These are phyloP conservation scores for Plasmodium vinckei DNA, from an alignment of 169 alveolate genomes.

Conservation along the genomic window DNA sequence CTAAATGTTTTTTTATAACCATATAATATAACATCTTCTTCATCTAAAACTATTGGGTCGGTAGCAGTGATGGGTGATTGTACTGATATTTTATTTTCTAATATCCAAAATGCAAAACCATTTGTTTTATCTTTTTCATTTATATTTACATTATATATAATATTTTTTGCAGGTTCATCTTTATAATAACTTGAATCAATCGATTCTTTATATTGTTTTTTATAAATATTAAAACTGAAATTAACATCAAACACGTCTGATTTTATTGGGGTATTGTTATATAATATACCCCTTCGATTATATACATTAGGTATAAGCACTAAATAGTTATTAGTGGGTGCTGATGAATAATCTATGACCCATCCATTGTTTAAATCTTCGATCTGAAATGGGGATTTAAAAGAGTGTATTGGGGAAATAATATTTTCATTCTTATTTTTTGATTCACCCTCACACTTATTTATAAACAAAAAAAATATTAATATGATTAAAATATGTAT, in stretches of 20 bases:
- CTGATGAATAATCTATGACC: constrained; percentile 33
- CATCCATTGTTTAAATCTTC: constrained; percentile 50
- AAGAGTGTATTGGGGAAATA: constrained; percentile 28
- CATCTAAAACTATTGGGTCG: background rate
- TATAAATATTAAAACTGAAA: constrained; percentile 22
- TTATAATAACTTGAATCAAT: constrained; percentile 43
- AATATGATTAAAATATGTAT: background rate
- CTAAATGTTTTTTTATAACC: constrained; percentile 49
- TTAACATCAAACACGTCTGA: constrained; percentile 31
- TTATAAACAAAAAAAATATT: background rate
- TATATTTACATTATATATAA: constrained; percentile 9
- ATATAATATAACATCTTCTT: constrained; percentile 20
- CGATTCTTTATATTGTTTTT: constrained; percentile 12
- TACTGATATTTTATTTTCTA: constrained; percentile 16
- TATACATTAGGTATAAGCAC: constrained; percentile 59
- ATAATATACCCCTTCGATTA: constrained; percentile 54
- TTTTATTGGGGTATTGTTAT: constrained; percentile 17
- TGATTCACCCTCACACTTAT: background rate
- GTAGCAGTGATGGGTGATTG: background rate
- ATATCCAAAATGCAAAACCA: constrained; percentile 64
- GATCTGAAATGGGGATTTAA: constrained; percentile 36
- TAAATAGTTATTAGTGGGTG: constrained; percentile 36
- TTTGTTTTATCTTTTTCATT: constrained; percentile 36
- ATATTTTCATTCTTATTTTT: background rate
- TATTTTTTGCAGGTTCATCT: background rate